Base-by-base conservation (phyloP, 2,329 filamentous ascomycete species). In the Pyrenophora seminiperda region DNA sequence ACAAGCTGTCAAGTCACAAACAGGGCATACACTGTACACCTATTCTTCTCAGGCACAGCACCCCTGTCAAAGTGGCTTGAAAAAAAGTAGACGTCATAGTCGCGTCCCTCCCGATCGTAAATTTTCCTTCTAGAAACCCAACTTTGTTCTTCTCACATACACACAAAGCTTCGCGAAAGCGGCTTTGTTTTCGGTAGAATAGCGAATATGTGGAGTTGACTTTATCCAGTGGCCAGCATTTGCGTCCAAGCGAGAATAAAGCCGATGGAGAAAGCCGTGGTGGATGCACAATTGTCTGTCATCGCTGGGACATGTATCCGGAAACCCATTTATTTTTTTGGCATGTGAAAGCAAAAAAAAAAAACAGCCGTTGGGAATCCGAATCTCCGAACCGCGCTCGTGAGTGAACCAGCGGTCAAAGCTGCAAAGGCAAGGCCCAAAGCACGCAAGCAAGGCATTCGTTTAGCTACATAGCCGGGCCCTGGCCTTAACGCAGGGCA, bases 351-450 rank as follows among this genome's bases (percentile, higher is more conserved):
- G 9, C 18, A 47, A n/a, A n/a, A n/a, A n/a, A n/a, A n/a, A n/a
- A n/a, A n/a, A n/a, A n/a, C n/a, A n/a, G n/a, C 38, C 38, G 33
- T 31, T 41, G 18, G 17, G 32, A 17, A 17, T 43, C 50, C 43
- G 41, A 51, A n/a, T n/a, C n/a, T n/a, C n/a, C n/a, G n/a, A n/a
- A n/a, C n/a, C n/a, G n/a, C n/a, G n/a, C n/a, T n/a, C n/a, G n/a
- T n/a, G n/a, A n/a, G n/a, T 47, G 54, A 60, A 54, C 45, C 34
- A 45, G 36, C 44, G 41, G 54, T 32, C 46, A 53, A 54, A 54
- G 54, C 50, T 41, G 53, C 33, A 33, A 36, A 43, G 18, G n/a
- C n/a, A n/a, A n/a, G n/a, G n/a, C n/a, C n/a, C n/a, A n/a, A n/a
- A n/a, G n/a, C n/a, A n/a, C n/a, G n/a, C n/a, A n/a, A n/a, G n/a